Evolutionary conservation across 495 filamentous ascomycete species (phyloP).

Genomic region (Rhypophila decipiens): DNA sequence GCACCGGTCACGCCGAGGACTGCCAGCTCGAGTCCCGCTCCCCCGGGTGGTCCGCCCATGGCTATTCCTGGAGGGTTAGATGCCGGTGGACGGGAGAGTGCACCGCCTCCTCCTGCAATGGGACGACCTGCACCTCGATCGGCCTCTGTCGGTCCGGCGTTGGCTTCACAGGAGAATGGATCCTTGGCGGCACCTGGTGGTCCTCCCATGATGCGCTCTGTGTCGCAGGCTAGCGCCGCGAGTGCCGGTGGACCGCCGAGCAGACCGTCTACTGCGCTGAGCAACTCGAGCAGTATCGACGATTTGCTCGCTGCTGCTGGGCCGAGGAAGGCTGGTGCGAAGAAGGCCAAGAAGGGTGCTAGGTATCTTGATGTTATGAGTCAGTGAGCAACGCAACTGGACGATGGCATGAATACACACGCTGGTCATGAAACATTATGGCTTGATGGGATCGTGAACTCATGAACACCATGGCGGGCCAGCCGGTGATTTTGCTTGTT

Average conservation of each 20-base stretch:
- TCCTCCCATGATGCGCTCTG: constrained; percentile 40
- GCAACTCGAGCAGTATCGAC: constrained; percentile 77
- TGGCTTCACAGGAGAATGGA: constrained; percentile 17
- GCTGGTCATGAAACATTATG: too few species aligned
- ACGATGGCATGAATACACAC: too few species aligned
- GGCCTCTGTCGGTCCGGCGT: constrained; percentile 13
- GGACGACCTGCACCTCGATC: constrained; percentile 10
- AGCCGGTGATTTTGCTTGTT: too few species aligned
- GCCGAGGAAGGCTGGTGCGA: constrained; percentile 59
- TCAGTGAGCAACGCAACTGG: constrained; percentile 34
- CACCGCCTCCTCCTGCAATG: constrained; percentile 29
- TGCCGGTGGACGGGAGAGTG: constrained; percentile 22
- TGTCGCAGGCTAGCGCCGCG: constrained; percentile 32
- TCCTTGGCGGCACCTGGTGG: constrained; percentile 21
- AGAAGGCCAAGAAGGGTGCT: constrained; percentile 71
- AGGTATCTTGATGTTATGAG: constrained; percentile 94
- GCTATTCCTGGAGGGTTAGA: constrained; percentile 18
- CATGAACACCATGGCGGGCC: too few species aligned
- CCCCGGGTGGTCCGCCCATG: constrained; percentile 8
- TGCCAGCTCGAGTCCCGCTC: constrained; percentile 28
- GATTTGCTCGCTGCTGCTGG: constrained; percentile 69
- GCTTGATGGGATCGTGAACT: too few species aligned
- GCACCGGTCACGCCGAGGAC: constrained; percentile 24
- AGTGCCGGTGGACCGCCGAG: constrained; percentile 40
- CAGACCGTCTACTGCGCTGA: constrained; percentile 61